Conservation (phyloP, 2,329 filamentous ascomycete genomes). For the Rosellinia necatrix region DNA sequence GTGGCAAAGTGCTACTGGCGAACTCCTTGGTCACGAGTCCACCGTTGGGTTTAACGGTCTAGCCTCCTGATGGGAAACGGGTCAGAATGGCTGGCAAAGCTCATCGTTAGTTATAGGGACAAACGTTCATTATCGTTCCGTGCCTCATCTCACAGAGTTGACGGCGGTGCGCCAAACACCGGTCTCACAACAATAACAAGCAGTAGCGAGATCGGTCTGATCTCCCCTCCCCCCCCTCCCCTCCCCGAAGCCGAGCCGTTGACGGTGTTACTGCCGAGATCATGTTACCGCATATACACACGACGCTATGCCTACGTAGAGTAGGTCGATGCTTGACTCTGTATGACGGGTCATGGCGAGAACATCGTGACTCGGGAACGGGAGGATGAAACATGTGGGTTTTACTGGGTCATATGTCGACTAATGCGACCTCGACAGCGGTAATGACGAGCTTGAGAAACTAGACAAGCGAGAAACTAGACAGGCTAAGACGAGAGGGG, state of each 20-base stretch:
- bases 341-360: conserved; percentile 3
- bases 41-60: conserved; percentile 28
- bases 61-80: conserved; percentile 13
- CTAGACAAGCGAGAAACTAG: conserved; percentile 2
- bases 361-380: conserved; percentile 22
- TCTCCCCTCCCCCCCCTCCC: too few relatives aligned
- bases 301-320: neutral
- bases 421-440: conserved; percentile 26
- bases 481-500: conserved; percentile 14
- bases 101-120: too few relatives aligned
- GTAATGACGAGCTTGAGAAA: conserved; percentile 25
- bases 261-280: neutral
- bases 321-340: neutral
- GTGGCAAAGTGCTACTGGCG: conserved; percentile 23
- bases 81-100: conserved; percentile 6
- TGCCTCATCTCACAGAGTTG: conserved; percentile 10
- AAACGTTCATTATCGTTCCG: neutral
- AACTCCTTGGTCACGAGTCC: conserved; percentile 26
- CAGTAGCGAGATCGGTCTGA: neutral
- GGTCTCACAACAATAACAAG: neutral
- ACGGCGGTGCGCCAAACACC: conserved; percentile 10
- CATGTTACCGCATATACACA: neutral
- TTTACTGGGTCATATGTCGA: conserved; percentile 18
- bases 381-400: conserved; percentile 28
- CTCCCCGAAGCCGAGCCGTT: too few relatives aligned